Evolutionary conservation across 2,329 filamentous ascomycete species (phyloP).

Genomic region (Fusarium succisae): DNA sequence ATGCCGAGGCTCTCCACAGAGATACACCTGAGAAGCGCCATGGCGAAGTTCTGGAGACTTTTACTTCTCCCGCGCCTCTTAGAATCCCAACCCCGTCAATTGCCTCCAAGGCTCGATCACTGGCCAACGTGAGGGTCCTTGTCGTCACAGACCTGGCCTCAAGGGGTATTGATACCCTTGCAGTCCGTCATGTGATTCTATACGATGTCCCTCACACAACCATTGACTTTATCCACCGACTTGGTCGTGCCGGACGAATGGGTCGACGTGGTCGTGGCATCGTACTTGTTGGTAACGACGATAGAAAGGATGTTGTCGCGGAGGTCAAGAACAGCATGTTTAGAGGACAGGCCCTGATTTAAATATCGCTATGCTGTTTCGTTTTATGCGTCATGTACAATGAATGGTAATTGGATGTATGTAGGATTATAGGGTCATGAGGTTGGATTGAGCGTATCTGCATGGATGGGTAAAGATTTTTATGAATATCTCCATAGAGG

Average conservation of each 20-base stretch:
- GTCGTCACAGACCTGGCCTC: conserved; percentile 95
- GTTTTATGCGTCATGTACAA: conserved; percentile 33
- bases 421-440: conserved; percentile 17
- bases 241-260: conserved; percentile 93
- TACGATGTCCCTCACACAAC: conserved; percentile 98
- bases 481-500: conserved; percentile 22
- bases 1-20: conserved; percentile 84
- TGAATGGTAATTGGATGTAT: conserved; percentile 29
- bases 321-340: conserved; percentile 94
- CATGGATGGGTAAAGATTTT: conserved; percentile 1
- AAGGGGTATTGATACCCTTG: conserved; percentile 91
- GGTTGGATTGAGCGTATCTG: conserved; percentile 4
- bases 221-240: conserved; percentile 96
- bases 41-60: conserved; percentile 78
- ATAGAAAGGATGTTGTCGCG: conserved; percentile 87
- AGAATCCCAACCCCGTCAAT: conserved; percentile 44
- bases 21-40: conserved; percentile 84
- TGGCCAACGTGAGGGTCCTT: conserved; percentile 86
- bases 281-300: conserved; percentile 88
- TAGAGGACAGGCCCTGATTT: conserved; percentile 81
- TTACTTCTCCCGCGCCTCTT: conserved; percentile 66
- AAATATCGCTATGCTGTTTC: conserved; percentile 32
- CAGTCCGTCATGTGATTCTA: conserved; percentile 89
- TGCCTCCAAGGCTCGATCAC: conserved; percentile 55
- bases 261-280: conserved; percentile 88